phyloP scores from a whole-genome alignment of 1,284 basidiomycete species.

The Irpex rosettiformis region DNA sequence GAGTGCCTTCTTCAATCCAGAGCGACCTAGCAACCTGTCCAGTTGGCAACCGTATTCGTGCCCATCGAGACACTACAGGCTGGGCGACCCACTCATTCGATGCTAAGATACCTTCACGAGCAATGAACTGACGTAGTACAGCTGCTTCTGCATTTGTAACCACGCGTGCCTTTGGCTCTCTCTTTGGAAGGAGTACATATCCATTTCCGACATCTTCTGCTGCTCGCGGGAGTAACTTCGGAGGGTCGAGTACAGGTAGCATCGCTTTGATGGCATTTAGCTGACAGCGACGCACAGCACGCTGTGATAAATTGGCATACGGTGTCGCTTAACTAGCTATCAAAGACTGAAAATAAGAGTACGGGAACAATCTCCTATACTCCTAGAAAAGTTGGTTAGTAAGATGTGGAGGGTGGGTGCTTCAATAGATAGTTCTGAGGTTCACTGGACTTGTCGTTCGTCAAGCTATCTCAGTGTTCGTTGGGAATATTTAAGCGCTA shows the following conservation, averaged over 20 bases:
- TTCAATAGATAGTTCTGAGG: too few species aligned
- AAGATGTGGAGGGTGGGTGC: too few species aligned
- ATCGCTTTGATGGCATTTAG: constrained; percentile 21
- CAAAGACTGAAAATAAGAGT: too few species aligned
- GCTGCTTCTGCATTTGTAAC: background rate
- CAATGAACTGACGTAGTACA: background rate
- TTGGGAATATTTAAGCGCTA: too few species aligned
- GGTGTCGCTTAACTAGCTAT: too few species aligned
- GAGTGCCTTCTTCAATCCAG: background rate
- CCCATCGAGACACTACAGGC: background rate
- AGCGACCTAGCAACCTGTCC: background rate
- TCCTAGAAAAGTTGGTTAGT: too few species aligned
- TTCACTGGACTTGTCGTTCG: too few species aligned
- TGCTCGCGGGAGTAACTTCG: constrained; percentile 9
- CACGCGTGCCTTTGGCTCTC: background rate
- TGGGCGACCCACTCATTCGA: background rate
- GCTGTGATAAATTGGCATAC: constrained; percentile 17
- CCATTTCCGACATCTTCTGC: constrained; percentile 10
- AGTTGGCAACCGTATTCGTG: background rate
- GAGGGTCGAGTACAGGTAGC: constrained; percentile 15
- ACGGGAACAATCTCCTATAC: too few species aligned
- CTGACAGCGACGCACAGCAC: constrained; percentile 12
- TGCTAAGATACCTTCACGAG: background rate
- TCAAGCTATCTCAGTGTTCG: too few species aligned
- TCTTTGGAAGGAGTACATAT: constrained; percentile 14